These are phyloP conservation scores for Epithemia pelagica DNA, from an alignment of 108 stramenopile genomes.

Conservation along the genomic window DNA sequence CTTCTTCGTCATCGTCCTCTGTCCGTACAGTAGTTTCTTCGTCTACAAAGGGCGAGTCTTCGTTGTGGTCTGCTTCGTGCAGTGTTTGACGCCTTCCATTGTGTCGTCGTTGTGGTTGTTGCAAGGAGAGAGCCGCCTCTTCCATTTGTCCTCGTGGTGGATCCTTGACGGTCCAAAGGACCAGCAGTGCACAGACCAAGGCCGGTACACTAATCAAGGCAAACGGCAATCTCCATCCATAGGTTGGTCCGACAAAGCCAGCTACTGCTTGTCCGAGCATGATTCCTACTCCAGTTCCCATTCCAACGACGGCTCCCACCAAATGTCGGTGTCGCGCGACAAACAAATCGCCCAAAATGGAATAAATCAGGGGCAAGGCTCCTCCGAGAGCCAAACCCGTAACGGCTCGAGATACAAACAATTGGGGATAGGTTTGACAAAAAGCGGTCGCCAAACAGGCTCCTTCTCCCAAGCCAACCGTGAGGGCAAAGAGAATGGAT, in stretches of 20 bases:
- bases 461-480: conserved; percentile 73
- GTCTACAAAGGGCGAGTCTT: conserved; percentile 3
- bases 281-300: conserved; percentile 67
- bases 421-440: conserved; percentile 46
- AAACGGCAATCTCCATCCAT: conserved; percentile 82
- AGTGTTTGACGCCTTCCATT: not conserved
- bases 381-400: conserved; percentile 81
- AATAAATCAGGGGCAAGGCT: conserved; percentile 78
- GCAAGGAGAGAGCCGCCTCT: conserved; percentile 5
- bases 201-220: conserved; percentile 65
- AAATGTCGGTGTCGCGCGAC: conserved; percentile 48
- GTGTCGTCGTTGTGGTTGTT: not conserved
- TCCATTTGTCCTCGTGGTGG: conserved; percentile 70
- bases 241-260: conserved; percentile 68
- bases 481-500: conserved; percentile 49
- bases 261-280: conserved; percentile 65
- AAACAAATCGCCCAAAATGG: conserved; percentile 75
- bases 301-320: conserved; percentile 60
- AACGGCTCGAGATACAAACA: conserved; percentile 69
- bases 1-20: no score
- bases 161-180: conserved; percentile 54
- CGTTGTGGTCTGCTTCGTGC: not conserved
- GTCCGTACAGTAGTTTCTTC: not conserved
- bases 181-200: conserved; percentile 49
- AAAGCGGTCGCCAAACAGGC: conserved; percentile 73